These are phyloP conservation scores for Malus sylvestris DNA, from an alignment of 306 rosid species.

Conservation along the genomic window DNA sequence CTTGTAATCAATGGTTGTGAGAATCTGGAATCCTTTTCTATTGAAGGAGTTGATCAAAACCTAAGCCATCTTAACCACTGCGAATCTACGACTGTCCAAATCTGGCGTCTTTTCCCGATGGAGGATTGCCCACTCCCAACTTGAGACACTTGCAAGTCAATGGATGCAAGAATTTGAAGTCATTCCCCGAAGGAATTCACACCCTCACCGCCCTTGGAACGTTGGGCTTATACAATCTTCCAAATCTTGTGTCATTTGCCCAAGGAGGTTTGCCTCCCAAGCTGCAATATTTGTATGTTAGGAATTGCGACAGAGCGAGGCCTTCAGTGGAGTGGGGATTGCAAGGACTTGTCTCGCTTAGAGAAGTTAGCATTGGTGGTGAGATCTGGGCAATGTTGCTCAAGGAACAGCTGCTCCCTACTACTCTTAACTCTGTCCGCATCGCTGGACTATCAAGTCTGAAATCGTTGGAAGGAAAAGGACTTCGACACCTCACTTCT, in stretches of 20 bases:
- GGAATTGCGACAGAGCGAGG: too few relatives aligned
- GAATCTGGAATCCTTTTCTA: constrained; percentile 19
- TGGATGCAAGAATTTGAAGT: neutral
- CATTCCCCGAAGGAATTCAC: neutral
- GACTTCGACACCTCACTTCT: too few relatives aligned
- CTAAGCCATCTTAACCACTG: neutral
- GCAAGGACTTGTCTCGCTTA: neutral
- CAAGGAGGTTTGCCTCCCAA: too few relatives aligned
- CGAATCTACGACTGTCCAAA: constrained; percentile 23
- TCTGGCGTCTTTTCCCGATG: constrained; percentile 21
- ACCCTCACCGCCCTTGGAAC: neutral
- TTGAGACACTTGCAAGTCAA: neutral
- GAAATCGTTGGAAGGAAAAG: too few relatives aligned
- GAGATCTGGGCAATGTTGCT: neutral
- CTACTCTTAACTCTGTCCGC: neutral
- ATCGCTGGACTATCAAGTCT: too few relatives aligned
- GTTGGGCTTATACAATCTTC: neutral
- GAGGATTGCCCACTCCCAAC: constrained; percentile 26
- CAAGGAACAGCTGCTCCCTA: neutral
- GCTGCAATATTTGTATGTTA: too few relatives aligned
- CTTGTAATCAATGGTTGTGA: fast-evolving
- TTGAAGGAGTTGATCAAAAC: neutral
- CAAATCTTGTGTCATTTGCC: neutral
- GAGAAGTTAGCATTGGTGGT: too few relatives aligned
- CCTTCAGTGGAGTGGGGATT: too few relatives aligned